These are phyloP conservation scores for Eucalyptus regnans DNA, from an alignment of 345 rosid species.

Conservation along the genomic window DNA sequence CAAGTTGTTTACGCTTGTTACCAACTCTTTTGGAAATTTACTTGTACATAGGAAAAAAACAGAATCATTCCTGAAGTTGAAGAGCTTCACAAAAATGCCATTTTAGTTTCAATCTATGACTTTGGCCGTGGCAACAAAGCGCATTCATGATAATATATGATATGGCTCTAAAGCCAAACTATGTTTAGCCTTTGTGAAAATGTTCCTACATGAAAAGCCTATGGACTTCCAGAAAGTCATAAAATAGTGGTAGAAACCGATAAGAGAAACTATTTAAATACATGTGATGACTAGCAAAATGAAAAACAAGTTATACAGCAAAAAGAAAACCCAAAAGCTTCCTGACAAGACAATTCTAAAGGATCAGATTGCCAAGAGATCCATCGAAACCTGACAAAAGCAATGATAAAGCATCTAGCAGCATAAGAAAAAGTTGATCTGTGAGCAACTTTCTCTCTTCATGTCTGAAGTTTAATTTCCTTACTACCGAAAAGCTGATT, in stretches of 20 bases:
- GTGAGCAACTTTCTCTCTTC: background rate
- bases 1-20: background rate
- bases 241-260: background rate
- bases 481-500: background rate
- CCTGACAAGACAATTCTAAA: background rate
- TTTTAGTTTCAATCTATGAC: background rate
- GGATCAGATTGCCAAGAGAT: background rate
- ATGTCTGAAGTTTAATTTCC: background rate
- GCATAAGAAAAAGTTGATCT: background rate
- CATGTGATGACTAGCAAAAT: background rate
- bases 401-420: background rate
- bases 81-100: background rate
- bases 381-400: background rate
- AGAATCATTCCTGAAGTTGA: background rate
- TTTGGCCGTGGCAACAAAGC: background rate
- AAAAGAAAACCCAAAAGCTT: background rate
- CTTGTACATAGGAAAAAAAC: background rate
- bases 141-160: background rate
- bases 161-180: background rate
- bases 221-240: background rate
- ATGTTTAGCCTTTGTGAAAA: background rate
- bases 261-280: background rate
- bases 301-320: background rate
- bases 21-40: background rate
- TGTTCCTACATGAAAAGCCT: background rate